Conservation (phyloP, 257 asterid species). For the Ligustrum vulgare region DNA sequence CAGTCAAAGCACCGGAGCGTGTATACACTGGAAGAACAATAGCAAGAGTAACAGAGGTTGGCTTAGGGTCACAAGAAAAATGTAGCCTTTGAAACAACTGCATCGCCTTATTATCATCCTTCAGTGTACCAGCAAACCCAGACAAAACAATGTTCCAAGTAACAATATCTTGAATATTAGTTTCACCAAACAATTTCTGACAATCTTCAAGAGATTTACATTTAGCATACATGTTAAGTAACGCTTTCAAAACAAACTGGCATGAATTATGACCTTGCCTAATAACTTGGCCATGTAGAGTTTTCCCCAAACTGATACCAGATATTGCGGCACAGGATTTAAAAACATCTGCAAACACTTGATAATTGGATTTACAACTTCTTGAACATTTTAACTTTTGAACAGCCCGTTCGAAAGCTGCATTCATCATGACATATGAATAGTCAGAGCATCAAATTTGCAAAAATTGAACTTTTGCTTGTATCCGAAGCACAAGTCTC, state of each 20-base stretch:
- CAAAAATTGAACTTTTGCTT: background rate
- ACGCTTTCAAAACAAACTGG: conserved; percentile 51
- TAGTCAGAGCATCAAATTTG: background rate
- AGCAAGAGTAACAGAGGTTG: conserved; percentile 65
- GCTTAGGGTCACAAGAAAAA: conserved; percentile 36
- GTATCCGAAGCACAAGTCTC: background rate
- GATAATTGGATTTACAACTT: conserved; percentile 37
- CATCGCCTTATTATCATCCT: conserved; percentile 49
- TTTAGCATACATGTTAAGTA: conserved; percentile 87
- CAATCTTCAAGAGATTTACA: conserved; percentile 64
- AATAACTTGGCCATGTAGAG: conserved; percentile 54
- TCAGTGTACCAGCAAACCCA: conserved; percentile 56
- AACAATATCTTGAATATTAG: conserved; percentile 49
- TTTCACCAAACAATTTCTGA: conserved; percentile 48
- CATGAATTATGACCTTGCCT: conserved; percentile 63
- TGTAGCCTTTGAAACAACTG: conserved; percentile 47
- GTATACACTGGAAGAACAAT: conserved; percentile 67
- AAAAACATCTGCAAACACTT: conserved; percentile 48
- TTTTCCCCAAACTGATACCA: conserved; percentile 47
- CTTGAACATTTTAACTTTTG: conserved; percentile 35
- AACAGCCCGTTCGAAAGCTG: conserved; percentile 38
- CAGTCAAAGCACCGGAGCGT: conserved; percentile 40
- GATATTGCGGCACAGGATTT: conserved; percentile 59
- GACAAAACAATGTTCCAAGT: conserved; percentile 77
- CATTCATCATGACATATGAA: conserved; percentile 26